Conservation (phyloP, 768 basidiomycete genomes). For the Suillus plorans region DNA sequence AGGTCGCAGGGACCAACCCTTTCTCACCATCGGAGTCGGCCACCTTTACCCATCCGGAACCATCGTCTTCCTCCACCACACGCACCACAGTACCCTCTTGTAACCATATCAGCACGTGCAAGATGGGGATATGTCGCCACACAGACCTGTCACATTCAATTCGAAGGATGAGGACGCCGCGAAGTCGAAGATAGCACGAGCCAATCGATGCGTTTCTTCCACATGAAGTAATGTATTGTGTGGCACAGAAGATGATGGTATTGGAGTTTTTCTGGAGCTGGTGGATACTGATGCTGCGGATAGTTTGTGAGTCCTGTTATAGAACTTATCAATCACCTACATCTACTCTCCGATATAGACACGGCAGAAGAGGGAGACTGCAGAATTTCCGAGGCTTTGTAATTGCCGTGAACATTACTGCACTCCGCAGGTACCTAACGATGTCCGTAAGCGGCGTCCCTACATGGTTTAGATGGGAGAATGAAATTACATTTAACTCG, state of each 20-base stretch:
- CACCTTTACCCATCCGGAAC: constrained; percentile 86
- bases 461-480: background rate
- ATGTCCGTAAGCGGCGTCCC: constrained; percentile 2
- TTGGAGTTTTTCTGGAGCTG: constrained; percentile 31
- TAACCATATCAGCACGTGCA: constrained; percentile 15
- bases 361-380: constrained; percentile 30
- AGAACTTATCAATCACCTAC: constrained; percentile 15
- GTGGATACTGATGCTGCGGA: constrained; percentile 7
- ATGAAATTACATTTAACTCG: constrained; percentile 67
- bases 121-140: constrained; percentile 9
- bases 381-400: constrained; percentile 23
- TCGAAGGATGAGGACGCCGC: constrained; percentile 76
- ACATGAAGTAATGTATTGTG: constrained; percentile 34
- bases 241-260: constrained; percentile 59
- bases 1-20: constrained; percentile 85
- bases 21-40: constrained; percentile 52
- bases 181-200: constrained; percentile 75
- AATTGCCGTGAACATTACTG: constrained; percentile 27
- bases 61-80: constrained; percentile 79
- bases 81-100: constrained; percentile 64
- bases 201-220: constrained; percentile 49
- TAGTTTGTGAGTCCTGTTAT: constrained; percentile 4
- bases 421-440: constrained; percentile 76
- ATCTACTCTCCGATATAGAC: constrained; percentile 30
- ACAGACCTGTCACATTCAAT: constrained; percentile 60